phyloP scores from a whole-genome alignment of 2,329 filamentous ascomycete species.

The Aspergillus pseudotamarii region DNA sequence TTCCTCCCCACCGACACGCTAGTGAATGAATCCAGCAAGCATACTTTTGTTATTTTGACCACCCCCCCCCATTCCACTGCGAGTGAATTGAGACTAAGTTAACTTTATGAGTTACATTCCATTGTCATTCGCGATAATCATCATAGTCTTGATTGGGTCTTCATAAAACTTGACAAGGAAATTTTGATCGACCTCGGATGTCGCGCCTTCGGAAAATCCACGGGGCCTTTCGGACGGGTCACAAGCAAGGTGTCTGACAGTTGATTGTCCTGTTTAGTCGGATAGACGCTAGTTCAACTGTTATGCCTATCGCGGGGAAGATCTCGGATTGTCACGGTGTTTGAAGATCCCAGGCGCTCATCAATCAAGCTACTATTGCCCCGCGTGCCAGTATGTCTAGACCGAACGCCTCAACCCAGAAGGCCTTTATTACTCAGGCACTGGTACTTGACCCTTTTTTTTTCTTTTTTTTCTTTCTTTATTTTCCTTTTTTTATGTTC shows the following conservation, averaged over 20 bases:
- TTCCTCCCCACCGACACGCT: constrained; percentile 19
- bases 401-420: constrained; percentile 28
- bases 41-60: not conserved
- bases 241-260: constrained; percentile 3
- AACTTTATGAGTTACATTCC: not conserved
- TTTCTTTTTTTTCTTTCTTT: not conserved
- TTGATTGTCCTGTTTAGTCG: not conserved
- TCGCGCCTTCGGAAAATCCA: constrained; percentile 10
- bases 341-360: constrained; percentile 13
- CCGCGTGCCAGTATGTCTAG: constrained; percentile 32
- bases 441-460: constrained; percentile 27
- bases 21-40: not conserved
- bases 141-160: not conserved
- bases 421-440: constrained; percentile 33
- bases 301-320: constrained; percentile 11
- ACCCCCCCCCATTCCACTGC: not conserved
- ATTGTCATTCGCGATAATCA: not conserved
- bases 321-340: constrained; percentile 7
- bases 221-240: constrained; percentile 18
- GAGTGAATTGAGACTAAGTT: not conserved
- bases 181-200: constrained; percentile 22
- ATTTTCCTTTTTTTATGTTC: not conserved
- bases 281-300: constrained; percentile 14
- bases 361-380: constrained; percentile 7
- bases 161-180: constrained; percentile 7